phyloP scores from a whole-genome alignment of 371 early-diverging fungal genomes.

The Thermomucor indicae-seudaticae region DNA sequence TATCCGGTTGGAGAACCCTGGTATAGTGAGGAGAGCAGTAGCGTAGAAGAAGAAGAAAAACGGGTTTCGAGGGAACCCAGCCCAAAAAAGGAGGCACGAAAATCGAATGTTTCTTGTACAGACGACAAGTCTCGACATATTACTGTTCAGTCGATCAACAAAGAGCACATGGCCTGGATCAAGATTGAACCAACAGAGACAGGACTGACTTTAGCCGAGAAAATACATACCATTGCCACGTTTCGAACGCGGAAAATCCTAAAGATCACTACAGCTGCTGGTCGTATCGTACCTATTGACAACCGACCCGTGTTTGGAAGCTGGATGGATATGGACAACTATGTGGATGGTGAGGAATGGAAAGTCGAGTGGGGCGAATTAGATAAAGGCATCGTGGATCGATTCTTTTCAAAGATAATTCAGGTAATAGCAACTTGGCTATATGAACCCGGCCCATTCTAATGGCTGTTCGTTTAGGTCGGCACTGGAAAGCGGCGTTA shows the following conservation, averaged over 20 bases:
- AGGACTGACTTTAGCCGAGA: conserved; percentile 37
- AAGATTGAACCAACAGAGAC: conserved; percentile 42
- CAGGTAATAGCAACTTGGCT: conserved; percentile 21
- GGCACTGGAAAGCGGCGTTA: no score
- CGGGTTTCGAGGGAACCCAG: background rate
- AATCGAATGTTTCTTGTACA: background rate
- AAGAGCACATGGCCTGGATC: conserved; percentile 46
- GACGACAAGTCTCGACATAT: conserved; percentile 22
- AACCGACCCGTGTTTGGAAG: conserved; percentile 34
- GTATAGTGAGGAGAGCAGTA: no score
- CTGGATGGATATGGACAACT: conserved; percentile 40
- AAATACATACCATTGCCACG: conserved; percentile 44
- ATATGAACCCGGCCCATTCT: no score
- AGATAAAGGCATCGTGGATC: conserved; percentile 33
- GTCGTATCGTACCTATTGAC: conserved; percentile 36
- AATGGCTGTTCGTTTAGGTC: no score
- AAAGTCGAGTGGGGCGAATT: conserved; percentile 37
- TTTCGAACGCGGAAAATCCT: conserved; percentile 43
- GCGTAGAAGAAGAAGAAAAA: background rate
- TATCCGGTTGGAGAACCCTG: no score
- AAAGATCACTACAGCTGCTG: conserved; percentile 34
- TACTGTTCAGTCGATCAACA: conserved; percentile 45
- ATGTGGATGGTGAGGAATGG: conserved; percentile 44
- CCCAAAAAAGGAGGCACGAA: background rate
- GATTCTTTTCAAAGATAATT: conserved; percentile 27